Base-by-base conservation (phyloP, 148 eudicot genomes). In the Suaeda aralocaspica region DNA sequence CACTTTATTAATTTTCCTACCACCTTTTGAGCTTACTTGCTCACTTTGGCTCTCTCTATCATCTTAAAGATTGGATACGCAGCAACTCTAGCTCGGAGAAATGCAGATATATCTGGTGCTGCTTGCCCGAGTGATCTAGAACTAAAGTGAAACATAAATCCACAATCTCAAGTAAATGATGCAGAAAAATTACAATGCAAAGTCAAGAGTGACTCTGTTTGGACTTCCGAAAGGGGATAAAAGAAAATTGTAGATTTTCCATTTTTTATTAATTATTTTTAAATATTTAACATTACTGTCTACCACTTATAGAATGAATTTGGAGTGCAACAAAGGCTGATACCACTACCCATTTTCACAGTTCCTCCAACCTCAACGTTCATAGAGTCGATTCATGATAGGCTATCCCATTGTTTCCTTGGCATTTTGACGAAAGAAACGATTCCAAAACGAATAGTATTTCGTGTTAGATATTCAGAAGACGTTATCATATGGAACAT, bases 41-140 rank as follows among this genome's bases (percentile, higher is more conserved):
- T 86, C 15, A 74, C n/a, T 36, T 82, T 83, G 58, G 81, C 80
- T 76, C 86, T 82, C 57, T 94, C 97, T 64, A 94, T 91, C 99
- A 91, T 91, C 78, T 83, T 72, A 69, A 94, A 94, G 42, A 94
- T 91, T 53, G 99, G 97, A 79, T 83, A 91, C 0, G 96, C 97
- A 56, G 99, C 86, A 30, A 88, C 77, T 76, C 86, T 86, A 68
- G 99, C 99, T 44, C 89, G 85, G 55, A 94, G 80, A 70, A 94
- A 91, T 46, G 99, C 97, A 15, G 96, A 86, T 42, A 94, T 84
- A 62, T 94, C 97, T 28, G 99, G 99, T 29, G 97, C 99, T 58
- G 93, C 96, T 79, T 91, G 99, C 65, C 99, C 99, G 11, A 94
- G 88, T 66, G 99, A 86, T 84, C 99, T 94, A 81, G 66, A 55